phyloP scores from a whole-genome alignment of 2,329 filamentous ascomycete species.

The Ceratocystis variospora region DNA sequence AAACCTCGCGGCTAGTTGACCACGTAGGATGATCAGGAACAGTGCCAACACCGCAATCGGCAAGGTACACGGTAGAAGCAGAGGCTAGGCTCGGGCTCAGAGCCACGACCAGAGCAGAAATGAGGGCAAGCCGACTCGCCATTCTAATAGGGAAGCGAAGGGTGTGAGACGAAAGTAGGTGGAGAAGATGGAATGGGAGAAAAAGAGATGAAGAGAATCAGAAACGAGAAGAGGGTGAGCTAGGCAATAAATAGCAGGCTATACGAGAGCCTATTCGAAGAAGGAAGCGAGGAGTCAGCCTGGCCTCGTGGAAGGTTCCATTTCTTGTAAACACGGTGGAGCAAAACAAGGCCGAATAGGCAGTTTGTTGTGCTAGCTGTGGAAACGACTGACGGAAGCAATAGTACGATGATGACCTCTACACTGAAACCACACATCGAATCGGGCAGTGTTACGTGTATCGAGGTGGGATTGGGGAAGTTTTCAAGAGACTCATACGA shows the following conservation, averaged over 20 bases:
- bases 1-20: slow-evolving; percentile 7
- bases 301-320: background rate
- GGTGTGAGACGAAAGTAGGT: background rate
- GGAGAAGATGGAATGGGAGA: background rate
- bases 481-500: background rate
- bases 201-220: background rate
- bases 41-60: slow-evolving; percentile 12
- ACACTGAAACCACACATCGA: background rate
- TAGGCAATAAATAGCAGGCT: background rate
- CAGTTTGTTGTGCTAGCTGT: background rate
- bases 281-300: background rate
- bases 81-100: background rate
- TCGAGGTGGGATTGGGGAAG: background rate
- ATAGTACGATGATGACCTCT: background rate
- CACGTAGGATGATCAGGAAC: slow-evolving; percentile 4
- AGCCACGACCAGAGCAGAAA: slow-evolving; percentile 3
- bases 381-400: background rate
- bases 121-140: background rate
- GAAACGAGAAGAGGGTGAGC: background rate
- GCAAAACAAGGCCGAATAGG: background rate
- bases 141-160: background rate
- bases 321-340: background rate
- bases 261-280: background rate
- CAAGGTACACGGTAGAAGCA: slow-evolving; percentile 8
- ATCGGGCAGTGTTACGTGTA: background rate